Conservation (phyloP, 768 basidiomycete genomes). For the Hortiboletus campestris region DNA sequence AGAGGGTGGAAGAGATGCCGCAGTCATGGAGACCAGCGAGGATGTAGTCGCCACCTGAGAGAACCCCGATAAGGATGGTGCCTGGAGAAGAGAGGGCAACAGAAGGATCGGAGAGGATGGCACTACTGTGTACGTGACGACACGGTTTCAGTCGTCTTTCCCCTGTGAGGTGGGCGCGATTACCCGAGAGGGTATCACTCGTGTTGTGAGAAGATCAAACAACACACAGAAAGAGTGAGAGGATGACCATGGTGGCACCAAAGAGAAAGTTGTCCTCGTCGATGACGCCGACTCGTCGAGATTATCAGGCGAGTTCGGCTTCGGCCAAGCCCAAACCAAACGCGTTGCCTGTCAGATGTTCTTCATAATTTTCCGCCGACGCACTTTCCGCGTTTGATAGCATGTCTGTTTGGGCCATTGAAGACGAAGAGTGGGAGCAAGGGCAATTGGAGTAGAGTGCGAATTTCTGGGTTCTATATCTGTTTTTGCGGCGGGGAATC, state of each 20-base stretch:
- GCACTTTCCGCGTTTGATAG: conserved; percentile 74
- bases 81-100: conserved; percentile 59
- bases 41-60: conserved; percentile 91
- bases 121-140: conserved; percentile 38
- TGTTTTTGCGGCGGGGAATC: no score
- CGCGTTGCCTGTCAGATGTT: conserved; percentile 70
- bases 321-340: conserved; percentile 93
- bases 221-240: not conserved
- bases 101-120: conserved; percentile 43
- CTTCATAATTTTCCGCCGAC: conserved; percentile 74
- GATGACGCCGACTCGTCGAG: conserved; percentile 78
- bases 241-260: conserved; percentile 68
- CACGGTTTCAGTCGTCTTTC: conserved; percentile 71
- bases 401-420: conserved; percentile 83
- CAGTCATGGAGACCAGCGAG: conserved; percentile 66
- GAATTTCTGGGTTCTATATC: conserved; percentile 84
- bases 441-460: conserved; percentile 75
- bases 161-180: conserved; percentile 66
- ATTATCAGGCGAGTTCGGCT: conserved; percentile 87
- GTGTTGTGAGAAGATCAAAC: conserved; percentile 41
- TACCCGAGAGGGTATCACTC: conserved; percentile 71
- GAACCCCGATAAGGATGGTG: conserved; percentile 76
- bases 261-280: conserved; percentile 94
- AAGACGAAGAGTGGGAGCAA: conserved; percentile 91
- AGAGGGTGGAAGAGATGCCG: conserved; percentile 37